Base-by-base conservation (phyloP, 1,284 basidiomycete genomes). In the Boletus mariae region DNA sequence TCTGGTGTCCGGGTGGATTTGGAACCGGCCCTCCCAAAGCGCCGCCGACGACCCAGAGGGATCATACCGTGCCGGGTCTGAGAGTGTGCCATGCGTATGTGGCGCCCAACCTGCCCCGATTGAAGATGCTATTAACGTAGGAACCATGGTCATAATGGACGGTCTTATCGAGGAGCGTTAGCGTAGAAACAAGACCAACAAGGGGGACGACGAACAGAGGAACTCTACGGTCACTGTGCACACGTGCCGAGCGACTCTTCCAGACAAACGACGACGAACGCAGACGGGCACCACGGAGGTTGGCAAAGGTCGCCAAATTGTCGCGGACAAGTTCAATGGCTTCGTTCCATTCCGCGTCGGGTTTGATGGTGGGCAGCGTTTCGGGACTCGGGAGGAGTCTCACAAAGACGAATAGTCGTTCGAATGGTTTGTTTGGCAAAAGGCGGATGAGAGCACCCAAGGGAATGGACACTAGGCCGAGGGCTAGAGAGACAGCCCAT, bases 401-500 rank as follows among this genome's bases (percentile, higher is more conserved):
- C 29, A 84, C 43, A 55, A 74, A 72, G 63, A 85, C 81, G 69
- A 98, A 84, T 52, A 91, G 52, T 28, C 76, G 77, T 63, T 93
- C 89, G 62, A 94, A 82, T 0, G 92, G 92, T 41, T 65, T 80
- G 58, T 90, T 94, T 29, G 97, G 96, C 23, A 97, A 71, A 38
- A 85, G 69, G 37, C 96, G 90, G 59, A 96, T 82, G 54, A 96
- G 66, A 34, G 80, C 86, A 52, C 93, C 97, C 60, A 98, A 77
- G 3, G 95, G 96, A 57, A 98, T 83, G 9, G 96, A 89, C 46
- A 94, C 80, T 51, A 90, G 63, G 40, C 96, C 97, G 46, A 97
- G 80, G 25, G 90, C 85, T 49, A 99, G 75, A 1, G 91, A 92
- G 59, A 98, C 93, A 47, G 84, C 94, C 97, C 97, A 99, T 70